Conservation (phyloP, 2,329 filamentous ascomycete species). For the Leptosphaerulina australis region DNA sequence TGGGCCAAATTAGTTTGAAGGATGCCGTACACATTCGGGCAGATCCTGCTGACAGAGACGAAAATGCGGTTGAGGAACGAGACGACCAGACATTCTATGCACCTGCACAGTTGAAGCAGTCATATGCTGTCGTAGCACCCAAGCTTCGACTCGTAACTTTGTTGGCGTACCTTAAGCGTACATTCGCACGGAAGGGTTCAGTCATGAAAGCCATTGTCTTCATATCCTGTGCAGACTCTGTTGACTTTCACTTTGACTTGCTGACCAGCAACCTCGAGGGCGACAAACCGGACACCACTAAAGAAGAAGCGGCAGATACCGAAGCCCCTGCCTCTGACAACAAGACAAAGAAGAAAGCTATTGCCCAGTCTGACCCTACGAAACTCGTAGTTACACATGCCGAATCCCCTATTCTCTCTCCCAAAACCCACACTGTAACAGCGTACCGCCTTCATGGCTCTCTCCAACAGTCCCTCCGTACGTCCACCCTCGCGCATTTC, state of each 20-base stretch:
- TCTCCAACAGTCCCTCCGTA: constrained; percentile 83
- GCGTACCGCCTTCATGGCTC: constrained; percentile 91
- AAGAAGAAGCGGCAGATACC: constrained; percentile 37
- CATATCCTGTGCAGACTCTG: constrained; percentile 94
- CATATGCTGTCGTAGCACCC: constrained; percentile 83
- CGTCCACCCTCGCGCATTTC: constrained; percentile 83
- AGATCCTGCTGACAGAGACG: constrained; percentile 60
- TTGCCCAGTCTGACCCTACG: constrained; percentile 48
- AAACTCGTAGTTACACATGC: constrained; percentile 64
- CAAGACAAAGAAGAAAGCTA: constrained; percentile 42
- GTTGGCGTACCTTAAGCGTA: constrained; percentile 79
- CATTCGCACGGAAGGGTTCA: constrained; percentile 85
- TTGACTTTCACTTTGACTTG: constrained; percentile 93
- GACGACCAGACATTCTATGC: constrained; percentile 71
- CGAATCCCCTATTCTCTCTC: constrained; percentile 73
- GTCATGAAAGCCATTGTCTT: constrained; percentile 98
- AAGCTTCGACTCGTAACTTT: constrained; percentile 91
- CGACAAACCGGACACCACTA: constrained; percentile 26
- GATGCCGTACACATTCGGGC: constrained; percentile 87
- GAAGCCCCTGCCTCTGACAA: constrained; percentile 22
- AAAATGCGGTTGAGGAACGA: constrained; percentile 52
- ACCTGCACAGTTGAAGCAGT: constrained; percentile 91
- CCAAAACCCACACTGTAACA: constrained; percentile 75
- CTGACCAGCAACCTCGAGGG: constrained; percentile 59
- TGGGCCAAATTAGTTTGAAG: constrained; percentile 93